Conservation (phyloP, 73 alveolate species). For the Blepharisma japonicum region DNA sequence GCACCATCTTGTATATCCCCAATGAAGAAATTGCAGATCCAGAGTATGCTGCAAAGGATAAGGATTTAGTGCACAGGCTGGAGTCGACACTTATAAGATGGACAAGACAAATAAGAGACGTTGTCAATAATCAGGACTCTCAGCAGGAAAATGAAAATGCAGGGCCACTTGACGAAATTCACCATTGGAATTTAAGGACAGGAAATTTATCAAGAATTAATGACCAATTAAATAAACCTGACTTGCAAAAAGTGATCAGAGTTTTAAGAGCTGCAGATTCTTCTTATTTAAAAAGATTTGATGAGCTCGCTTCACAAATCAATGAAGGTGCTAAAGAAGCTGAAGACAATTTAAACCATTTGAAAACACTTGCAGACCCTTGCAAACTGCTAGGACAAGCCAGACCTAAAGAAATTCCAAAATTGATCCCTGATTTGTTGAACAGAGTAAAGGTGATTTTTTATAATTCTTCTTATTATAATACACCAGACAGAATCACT, state of each 20-base stretch:
- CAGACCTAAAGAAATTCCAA: constrained; percentile 82
- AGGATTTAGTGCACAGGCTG: constrained; percentile 94
- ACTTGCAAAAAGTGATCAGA: constrained; percentile 69
- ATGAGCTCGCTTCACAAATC: constrained; percentile 72
- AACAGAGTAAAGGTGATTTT: constrained; percentile 77
- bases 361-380: constrained; percentile 78
- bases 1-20: constrained; percentile 94
- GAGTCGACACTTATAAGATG: constrained; percentile 95
- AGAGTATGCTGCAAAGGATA: constrained; percentile 95
- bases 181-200: constrained; percentile 78
- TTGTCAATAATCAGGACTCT: constrained; percentile 92
- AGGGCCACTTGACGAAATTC: constrained; percentile 89
- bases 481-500: constrained; percentile 86
- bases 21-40: constrained; percentile 93
- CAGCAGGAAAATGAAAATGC: constrained; percentile 73
- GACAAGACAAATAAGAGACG: constrained; percentile 98
- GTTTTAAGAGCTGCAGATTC: constrained; percentile 72
- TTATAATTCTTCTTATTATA: constrained; percentile 83
- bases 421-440: constrained; percentile 78
- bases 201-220: constrained; percentile 69
- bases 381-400: constrained; percentile 76
- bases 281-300: constrained; percentile 72
- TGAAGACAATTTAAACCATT: constrained; percentile 69
- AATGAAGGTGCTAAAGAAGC: constrained; percentile 83
- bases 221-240: constrained; percentile 79